Evolutionary conservation across 768 basidiomycete species (phyloP), one percentile per base, ranked within the genome.

Genomic region (Fistulinella prunicolor): DNA sequence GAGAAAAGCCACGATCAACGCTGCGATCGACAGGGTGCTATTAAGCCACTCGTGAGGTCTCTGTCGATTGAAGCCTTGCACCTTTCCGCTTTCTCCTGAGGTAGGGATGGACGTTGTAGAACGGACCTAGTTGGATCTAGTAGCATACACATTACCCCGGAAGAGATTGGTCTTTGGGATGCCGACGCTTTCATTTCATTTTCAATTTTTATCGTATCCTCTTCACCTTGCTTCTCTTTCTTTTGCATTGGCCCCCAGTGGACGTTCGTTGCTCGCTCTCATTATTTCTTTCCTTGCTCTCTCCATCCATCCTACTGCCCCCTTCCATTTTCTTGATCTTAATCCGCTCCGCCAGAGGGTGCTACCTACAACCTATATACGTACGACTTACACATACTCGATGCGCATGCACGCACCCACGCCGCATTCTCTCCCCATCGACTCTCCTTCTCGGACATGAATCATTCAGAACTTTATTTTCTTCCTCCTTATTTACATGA

Each of bases 1-100:
- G 20, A 79, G 85, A 47, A 90, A 93, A 68, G 71, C 73, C 22
- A 73, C 75, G 22, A 89, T 94, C 67, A 94, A 93, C 55, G 75
- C 81, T 40, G 78, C 82, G 13, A 91, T 94, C 53, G 89, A 92
- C 61, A 73, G 82, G 45, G 73, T 81, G 36, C 71, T 92, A 47
- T 71, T 88, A 24, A 73, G 70, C 49, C 82, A 81, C 23, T 46
- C 60, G 8, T 63, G 49, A 63, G 37, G 32, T 3, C 14, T 3
- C 30, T 36, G n/a, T n/a, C n/a, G n/a, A n/a, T n/a, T 3, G n/a
- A 34, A 46, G 7, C 37, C 6, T 16, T n/a, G 22, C 10, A 7
- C 3, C 19, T 10, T 38, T 23, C 17, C 20, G 20, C 6, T 23
- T 44, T 34, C 37, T 6, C 26, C 14, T 17, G 32, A 21, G 21